Percentiles rank a stretch among this genome's conserved stretches.
Evolutionary conservation across 2,329 filamentous ascomycete genomes (phyloP).

Genomic region (Alternaria triticina): DNA sequence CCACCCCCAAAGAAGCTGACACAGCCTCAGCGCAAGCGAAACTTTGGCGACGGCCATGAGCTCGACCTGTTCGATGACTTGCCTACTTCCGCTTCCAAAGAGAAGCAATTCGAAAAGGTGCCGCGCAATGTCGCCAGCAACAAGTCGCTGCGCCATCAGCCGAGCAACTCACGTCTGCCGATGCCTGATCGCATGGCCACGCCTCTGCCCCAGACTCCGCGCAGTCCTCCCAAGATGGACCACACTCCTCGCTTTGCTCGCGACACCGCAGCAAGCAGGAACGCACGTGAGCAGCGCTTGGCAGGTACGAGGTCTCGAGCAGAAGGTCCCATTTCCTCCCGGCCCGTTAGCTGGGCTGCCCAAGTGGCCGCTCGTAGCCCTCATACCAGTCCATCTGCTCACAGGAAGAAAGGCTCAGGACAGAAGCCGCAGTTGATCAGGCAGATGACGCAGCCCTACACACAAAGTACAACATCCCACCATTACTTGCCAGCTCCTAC

Average conservation of each 20-base stretch:
- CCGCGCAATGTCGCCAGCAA: conserved; percentile 73
- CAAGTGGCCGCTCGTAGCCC: conserved; percentile 59
- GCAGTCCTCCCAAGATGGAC: conserved; percentile 59
- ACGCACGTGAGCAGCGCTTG: conserved; percentile 67
- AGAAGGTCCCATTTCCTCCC: conserved; percentile 58
- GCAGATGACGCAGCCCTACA: conserved; percentile 76
- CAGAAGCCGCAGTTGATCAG: conserved; percentile 90
- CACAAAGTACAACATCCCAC: conserved; percentile 71
- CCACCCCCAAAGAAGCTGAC: conserved; percentile 61
- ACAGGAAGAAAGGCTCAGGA: conserved; percentile 57
- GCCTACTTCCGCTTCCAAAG: conserved; percentile 81
- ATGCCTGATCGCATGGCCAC: conserved; percentile 55
- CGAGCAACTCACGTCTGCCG: conserved; percentile 53
- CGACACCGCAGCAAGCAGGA: conserved; percentile 70
- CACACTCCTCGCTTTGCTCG: conserved; percentile 68
- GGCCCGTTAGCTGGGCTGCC: conserved; percentile 66
- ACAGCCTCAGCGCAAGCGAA: conserved; percentile 38
- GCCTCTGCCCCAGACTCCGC: conserved; percentile 60
- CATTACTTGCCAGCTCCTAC: conserved; percentile 2
- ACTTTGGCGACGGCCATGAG: conserved; percentile 89
- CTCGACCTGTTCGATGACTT: conserved; percentile 94
- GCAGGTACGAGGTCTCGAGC: conserved; percentile 52
- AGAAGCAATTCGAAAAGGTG: conserved; percentile 82
- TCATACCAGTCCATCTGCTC: conserved; percentile 57
- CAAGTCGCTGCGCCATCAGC: conserved; percentile 63